Conservation (phyloP, 805 yeast species). For the Lachancea fermentati region DNA sequence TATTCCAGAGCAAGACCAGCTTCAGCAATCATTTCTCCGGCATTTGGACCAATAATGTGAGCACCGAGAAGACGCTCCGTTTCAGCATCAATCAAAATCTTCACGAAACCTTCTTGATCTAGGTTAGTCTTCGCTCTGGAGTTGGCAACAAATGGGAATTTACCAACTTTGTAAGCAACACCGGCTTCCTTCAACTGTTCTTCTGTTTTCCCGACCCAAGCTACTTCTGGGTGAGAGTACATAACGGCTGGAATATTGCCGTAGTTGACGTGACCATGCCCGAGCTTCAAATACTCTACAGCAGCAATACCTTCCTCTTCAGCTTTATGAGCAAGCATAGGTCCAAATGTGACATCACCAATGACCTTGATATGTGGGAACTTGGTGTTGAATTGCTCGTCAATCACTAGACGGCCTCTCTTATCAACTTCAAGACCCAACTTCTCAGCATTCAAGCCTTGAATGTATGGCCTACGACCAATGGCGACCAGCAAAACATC, state of each 20-base stretch:
- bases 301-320: constrained; percentile 99
- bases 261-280: constrained; percentile 97
- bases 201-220: constrained; percentile 98
- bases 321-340: constrained; percentile 99
- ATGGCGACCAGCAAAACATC: constrained; percentile 95
- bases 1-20: constrained; percentile 96
- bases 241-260: constrained; percentile 96
- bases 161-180: constrained; percentile 86
- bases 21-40: constrained; percentile 99
- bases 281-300: constrained; percentile 86
- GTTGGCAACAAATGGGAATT: constrained; percentile 98
- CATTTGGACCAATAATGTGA: constrained; percentile 96
- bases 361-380: constrained; percentile 91
- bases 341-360: constrained; percentile 98
- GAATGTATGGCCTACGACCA: constrained; percentile 97
- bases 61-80: constrained; percentile 95
- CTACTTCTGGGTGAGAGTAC: constrained; percentile 99
- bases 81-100: constrained; percentile 92
- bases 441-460: constrained; percentile 82
- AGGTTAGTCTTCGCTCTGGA: constrained; percentile 98
- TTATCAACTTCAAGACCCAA: constrained; percentile 88
- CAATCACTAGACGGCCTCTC: constrained; percentile 90
- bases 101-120: constrained; percentile 97
- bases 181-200: constrained; percentile 91
- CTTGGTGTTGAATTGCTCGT: constrained; percentile 88